A percentile compares a stretch with the other conserved stretches of the same genome.
These are phyloP conservation scores for Aspergillus haitiensis DNA, from an alignment of 495 filamentous ascomycete genomes.

Conservation along the genomic window DNA sequence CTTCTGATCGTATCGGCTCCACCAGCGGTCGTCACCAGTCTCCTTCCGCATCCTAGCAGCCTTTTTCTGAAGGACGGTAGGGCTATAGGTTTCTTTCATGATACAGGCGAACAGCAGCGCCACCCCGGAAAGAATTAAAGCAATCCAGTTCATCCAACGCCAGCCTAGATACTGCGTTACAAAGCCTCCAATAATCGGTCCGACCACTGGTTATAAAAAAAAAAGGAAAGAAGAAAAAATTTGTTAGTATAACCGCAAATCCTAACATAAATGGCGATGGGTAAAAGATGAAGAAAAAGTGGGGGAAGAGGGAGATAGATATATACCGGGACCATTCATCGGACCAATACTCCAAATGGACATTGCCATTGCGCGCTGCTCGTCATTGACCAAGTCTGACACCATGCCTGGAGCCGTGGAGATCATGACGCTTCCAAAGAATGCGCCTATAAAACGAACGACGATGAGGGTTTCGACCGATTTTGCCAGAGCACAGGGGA, in stretches of 20 bases:
- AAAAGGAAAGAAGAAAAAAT: too few species aligned
- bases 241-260: too few species aligned
- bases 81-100: slow-evolving; percentile 76
- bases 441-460: slow-evolving; percentile 71
- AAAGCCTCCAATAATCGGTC: slow-evolving; percentile 73
- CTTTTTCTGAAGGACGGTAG: slow-evolving; percentile 67
- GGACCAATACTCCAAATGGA: slow-evolving; percentile 75
- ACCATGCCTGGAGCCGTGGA: slow-evolving; percentile 81
- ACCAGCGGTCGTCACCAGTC: slow-evolving; percentile 72
- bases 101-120: slow-evolving; percentile 49
- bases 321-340: slow-evolving; percentile 69
- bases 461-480: slow-evolving; percentile 64
- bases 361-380: slow-evolving; percentile 71
- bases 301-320: not conserved
- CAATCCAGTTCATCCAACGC: slow-evolving; percentile 86
- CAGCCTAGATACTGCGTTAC: slow-evolving; percentile 70
- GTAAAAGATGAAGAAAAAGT: not conserved
- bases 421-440: slow-evolving; percentile 77
- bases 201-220: slow-evolving; percentile 24
- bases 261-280: not conserved
- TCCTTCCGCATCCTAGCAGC: slow-evolving; percentile 69
- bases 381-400: slow-evolving; percentile 74
- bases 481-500: slow-evolving; percentile 68
- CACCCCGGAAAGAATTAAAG: slow-evolving; percentile 64
- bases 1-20: slow-evolving; percentile 72